Conservation (phyloP, 116 monocot species). For the Papilionanthe hybrid region DNA sequence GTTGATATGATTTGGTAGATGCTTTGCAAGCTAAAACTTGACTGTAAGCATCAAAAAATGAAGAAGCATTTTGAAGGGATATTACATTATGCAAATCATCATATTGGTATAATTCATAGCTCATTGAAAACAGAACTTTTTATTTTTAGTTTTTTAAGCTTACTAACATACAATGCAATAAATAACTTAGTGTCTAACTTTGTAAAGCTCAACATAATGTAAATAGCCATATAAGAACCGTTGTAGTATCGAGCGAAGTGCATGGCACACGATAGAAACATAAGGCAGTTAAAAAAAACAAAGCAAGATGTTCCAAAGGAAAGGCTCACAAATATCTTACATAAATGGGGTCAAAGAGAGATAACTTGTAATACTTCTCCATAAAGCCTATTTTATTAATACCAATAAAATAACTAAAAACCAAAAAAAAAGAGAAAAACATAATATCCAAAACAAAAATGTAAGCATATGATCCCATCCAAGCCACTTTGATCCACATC, state of each 20-base stretch:
- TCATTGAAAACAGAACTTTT: not conserved
- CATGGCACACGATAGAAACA: not conserved
- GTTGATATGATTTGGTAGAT: too few species aligned
- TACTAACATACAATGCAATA: not conserved
- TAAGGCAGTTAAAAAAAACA: not conserved
- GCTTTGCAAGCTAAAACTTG: not conserved
- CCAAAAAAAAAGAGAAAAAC: not conserved
- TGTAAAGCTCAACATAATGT: not conserved
- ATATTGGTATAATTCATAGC: not conserved
- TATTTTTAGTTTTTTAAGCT: not conserved
- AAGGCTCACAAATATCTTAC: not conserved
- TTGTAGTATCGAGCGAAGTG: not conserved
- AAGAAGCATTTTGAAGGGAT: not conserved
- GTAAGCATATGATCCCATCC: not conserved
- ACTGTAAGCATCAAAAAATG: not conserved
- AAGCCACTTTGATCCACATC: not conserved
- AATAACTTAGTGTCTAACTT: not conserved
- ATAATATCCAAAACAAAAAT: not conserved
- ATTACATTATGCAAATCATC: not conserved
- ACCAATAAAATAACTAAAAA: not conserved
- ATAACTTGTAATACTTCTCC: not conserved
- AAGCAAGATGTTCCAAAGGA: not conserved
- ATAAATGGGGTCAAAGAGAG: not conserved
- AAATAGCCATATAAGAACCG: not conserved
- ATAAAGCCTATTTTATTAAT: not conserved